Evolutionary conservation across 495 filamentous ascomycete species (phyloP).

Genomic region (Talaromyces thailandensis): DNA sequence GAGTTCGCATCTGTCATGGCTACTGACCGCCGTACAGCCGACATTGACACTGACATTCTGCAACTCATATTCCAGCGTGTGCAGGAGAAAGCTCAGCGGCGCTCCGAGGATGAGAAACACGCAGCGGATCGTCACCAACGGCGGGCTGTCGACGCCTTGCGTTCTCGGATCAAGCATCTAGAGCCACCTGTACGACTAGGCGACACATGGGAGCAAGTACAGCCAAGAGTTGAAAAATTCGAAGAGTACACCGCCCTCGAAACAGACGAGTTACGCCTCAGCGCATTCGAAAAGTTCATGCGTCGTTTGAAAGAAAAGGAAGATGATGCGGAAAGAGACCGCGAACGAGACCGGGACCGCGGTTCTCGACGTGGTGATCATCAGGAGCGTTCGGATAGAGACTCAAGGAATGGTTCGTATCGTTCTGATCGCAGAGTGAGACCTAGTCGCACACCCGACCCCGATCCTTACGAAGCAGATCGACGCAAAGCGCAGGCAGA

Average conservation of each 20-base stretch:
- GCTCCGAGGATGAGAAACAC: conserved; percentile 77
- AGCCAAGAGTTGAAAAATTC: conserved; percentile 63
- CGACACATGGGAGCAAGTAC: conserved; percentile 83
- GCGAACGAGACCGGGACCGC: conserved; percentile 49
- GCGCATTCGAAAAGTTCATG: conserved; percentile 88
- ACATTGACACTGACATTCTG: conserved; percentile 68
- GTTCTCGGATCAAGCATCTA: conserved; percentile 81
- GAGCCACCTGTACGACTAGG: conserved; percentile 70
- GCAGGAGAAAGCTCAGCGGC: conserved; percentile 66
- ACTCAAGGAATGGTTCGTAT: conserved; percentile 40
- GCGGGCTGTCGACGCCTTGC: conserved; percentile 72
- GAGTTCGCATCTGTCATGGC: conserved; percentile 73
- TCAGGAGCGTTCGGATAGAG: conserved; percentile 38
- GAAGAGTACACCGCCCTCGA: conserved; percentile 77
- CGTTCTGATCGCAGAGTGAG: conserved; percentile 48
- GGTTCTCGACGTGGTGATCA: conserved; percentile 29
- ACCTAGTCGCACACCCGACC: conserved; percentile 71
- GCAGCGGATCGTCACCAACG: conserved; percentile 79
- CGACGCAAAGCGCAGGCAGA: conserved; percentile 78
- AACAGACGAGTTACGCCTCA: conserved; percentile 69
- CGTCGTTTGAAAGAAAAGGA: conserved; percentile 85
- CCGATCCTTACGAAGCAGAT: conserved; percentile 81
- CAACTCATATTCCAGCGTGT: conserved; percentile 76
- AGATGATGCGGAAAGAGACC: conserved; percentile 72
- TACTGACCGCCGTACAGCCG: conserved; percentile 75